Evolutionary conservation across 2,329 filamentous ascomycete species (phyloP), one percentile per base, ranked within the genome.

Genomic region (Aspergillus eucalypticola): DNA sequence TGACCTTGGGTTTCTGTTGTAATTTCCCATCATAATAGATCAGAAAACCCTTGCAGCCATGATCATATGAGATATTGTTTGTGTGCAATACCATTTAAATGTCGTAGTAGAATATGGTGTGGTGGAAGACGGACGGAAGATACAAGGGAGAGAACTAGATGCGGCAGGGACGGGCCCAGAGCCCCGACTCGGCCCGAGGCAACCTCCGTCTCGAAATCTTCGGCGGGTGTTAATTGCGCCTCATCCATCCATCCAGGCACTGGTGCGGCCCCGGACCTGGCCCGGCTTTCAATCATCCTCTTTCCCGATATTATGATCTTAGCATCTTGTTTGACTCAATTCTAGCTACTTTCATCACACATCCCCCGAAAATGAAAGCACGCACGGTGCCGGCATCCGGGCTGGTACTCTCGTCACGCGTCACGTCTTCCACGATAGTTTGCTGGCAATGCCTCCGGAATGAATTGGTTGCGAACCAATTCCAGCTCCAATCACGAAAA

Each of bases 401-500:
- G 67, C 73, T 76, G 67, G 66, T 72, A 50, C 65, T 73, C 62
- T 72, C 69, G 50, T 65, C 69, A 59, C 73, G 69, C 68, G 64
- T 64, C 41, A 60, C 72, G 46, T 60, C 69, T n/a, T 64, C 71
- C 27, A 68, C 71, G 53, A 54, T 54, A 44, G 71, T 78, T 66
- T 79, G 76, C 67, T 73, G 73, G 56, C 75, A 77, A 74, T 79
- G 76, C 67, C 74, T 78, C 54, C 71, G 66, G 54, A 68, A 76
- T 66, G 73, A 75, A 57, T 65, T 75, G 51, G 62, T 69, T 50
- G 66, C 67, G 38, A 62, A 64, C 27, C 67, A 66, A 25, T 60
- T 61, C 23, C 54, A 66, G 19, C 52, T 69, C 42, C 73, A 73
- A 65, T 66, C 68, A 17, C 73, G 76, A 62, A 73, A 72, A 71